Conservation (phyloP, 352 stramenopile genomes). For the Pythium brassicae region DNA sequence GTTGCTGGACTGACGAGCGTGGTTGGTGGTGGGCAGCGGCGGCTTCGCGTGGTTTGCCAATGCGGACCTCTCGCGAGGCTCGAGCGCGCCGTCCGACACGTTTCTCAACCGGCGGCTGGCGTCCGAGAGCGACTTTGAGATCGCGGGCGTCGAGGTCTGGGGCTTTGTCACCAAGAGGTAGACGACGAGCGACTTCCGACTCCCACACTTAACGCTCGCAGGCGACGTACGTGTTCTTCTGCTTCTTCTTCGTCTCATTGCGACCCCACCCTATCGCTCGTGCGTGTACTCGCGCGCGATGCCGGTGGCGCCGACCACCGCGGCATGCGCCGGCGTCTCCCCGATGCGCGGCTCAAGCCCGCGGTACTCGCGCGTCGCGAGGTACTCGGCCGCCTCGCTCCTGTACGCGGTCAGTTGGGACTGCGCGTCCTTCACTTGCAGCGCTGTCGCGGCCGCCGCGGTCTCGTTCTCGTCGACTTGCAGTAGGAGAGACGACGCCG, state of each 20-base stretch:
- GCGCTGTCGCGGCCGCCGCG: conserved; percentile 24
- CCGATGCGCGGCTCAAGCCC: conserved; percentile 80
- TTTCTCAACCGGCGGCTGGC: conserved; percentile 59
- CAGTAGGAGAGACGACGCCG: neutral
- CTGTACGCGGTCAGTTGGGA: conserved; percentile 56
- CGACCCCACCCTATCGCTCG: conserved; percentile 24
- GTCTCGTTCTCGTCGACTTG: conserved; percentile 3
- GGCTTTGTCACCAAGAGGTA: conserved; percentile 54
- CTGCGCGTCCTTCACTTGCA: conserved; percentile 53
- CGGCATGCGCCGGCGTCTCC: conserved; percentile 72
- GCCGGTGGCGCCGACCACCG: conserved; percentile 62
- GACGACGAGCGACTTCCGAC: too few relatives aligned
- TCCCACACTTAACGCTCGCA: too few relatives aligned
- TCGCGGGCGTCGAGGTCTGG: conserved; percentile 67
- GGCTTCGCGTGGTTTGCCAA: conserved; percentile 70
- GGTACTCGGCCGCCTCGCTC: conserved; percentile 72
- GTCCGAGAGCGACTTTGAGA: conserved; percentile 44
- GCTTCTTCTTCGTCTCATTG: too few relatives aligned
- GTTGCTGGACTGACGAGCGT: too few relatives aligned
- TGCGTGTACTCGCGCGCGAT: conserved; percentile 79
- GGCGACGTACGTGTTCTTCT: too few relatives aligned
- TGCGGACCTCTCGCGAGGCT: conserved; percentile 55
- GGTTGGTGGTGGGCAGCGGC: conserved; percentile 29
- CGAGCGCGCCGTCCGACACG: conserved; percentile 42
- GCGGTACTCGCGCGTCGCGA: conserved; percentile 66